These are phyloP conservation scores for Alectoria sarmentosa DNA, from an alignment of 495 filamentous ascomycete species.

Conservation along the genomic window DNA sequence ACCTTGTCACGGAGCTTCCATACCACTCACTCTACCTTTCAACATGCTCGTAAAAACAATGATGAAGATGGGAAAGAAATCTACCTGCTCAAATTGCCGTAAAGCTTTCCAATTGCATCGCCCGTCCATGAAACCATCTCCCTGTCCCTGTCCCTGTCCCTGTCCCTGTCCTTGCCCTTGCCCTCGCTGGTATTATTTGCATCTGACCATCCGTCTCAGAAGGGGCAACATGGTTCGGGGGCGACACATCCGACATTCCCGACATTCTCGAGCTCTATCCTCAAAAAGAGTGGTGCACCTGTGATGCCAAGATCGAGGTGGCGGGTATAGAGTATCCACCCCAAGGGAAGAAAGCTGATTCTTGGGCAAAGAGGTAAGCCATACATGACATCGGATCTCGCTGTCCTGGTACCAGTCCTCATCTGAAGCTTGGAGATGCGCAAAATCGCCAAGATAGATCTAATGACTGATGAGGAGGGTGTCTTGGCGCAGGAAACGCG, in stretches of 20 bases:
- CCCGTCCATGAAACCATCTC: background rate
- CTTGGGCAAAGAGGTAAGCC: background rate
- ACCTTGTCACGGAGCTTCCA: background rate
- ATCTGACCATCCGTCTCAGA: background rate
- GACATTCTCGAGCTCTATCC: background rate
- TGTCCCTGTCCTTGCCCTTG: background rate
- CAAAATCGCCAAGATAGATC: background rate
- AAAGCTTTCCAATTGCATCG: background rate
- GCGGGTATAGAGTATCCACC: background rate
- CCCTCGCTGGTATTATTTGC: background rate
- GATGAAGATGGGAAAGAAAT: slow-evolving; percentile 1
- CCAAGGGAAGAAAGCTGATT: background rate
- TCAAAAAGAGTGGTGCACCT: background rate
- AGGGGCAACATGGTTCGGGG: background rate
- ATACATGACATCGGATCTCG: no score
- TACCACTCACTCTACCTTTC: background rate
- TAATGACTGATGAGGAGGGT: background rate
- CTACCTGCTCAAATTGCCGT: background rate
- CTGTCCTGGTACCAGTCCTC: background rate
- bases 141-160: no score
- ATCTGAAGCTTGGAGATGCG: background rate
- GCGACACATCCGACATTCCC: background rate
- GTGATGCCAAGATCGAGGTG: background rate
- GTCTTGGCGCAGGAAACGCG: background rate
- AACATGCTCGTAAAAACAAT: background rate